Evolutionary conservation across 257 asterid species (phyloP).

Genomic region (Plantago elongata): DNA sequence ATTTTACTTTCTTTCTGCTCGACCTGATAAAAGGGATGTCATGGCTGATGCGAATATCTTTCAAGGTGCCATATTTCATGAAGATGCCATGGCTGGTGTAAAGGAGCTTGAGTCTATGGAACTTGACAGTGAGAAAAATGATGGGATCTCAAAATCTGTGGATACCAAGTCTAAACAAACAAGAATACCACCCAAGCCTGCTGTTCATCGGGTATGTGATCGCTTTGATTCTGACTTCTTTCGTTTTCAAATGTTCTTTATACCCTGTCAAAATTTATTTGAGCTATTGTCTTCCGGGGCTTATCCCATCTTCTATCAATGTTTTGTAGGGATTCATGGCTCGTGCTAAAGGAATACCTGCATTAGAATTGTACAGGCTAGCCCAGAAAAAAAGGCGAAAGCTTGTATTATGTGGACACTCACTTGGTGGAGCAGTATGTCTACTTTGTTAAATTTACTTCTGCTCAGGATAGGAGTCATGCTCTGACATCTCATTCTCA

Average conservation of each 20-base stretch:
- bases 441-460: conserved; percentile 13
- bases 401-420: conserved; percentile 90
- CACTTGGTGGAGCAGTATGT: conserved; percentile 96
- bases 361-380: conserved; percentile 87
- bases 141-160: conserved; percentile 36
- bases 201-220: conserved; percentile 79
- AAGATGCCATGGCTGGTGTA: conserved; percentile 44
- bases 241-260: conserved; percentile 8
- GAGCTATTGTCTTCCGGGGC: conserved; percentile 1
- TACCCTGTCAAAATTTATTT: conserved; percentile 13
- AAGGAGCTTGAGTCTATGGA: conserved; percentile 40
- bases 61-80: conserved; percentile 99
- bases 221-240: conserved; percentile 20
- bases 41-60: conserved; percentile 99
- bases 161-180: conserved; percentile 51
- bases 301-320: conserved; percentile 17
- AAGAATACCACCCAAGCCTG: conserved; percentile 63
- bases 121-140: conserved; percentile 34
- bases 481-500: conserved; percentile 10
- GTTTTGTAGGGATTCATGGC: conserved; percentile 87
- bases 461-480: neutral
- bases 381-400: conserved; percentile 87
- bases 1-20: conserved; percentile 48
- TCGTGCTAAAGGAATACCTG: conserved; percentile 99
- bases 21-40: conserved; percentile 88